phyloP scores from a whole-genome alignment of 768 basidiomycete genomes.

The Trametes punicea region DNA sequence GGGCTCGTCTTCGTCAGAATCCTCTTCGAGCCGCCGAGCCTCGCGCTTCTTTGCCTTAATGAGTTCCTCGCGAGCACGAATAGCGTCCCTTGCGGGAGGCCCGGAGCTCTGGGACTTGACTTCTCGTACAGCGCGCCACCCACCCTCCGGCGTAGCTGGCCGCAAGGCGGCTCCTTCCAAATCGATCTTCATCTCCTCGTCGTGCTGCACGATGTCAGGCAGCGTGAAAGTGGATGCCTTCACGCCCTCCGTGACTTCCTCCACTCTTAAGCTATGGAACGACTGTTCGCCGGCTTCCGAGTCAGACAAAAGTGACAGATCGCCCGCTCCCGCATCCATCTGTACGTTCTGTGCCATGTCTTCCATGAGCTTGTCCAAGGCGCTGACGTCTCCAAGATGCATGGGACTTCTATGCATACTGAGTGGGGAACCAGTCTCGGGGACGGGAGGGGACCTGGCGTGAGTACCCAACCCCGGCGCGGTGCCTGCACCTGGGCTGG shows the following conservation, averaged over 20 bases:
- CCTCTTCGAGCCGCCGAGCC: slow-evolving; percentile 52
- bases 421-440: not conserved
- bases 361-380: slow-evolving; percentile 40
- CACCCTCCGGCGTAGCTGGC: slow-evolving; percentile 13
- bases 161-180: not conserved
- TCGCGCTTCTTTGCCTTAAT: slow-evolving; percentile 70
- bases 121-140: slow-evolving; percentile 1
- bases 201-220: slow-evolving; percentile 30
- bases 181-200: slow-evolving; percentile 28
- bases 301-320: slow-evolving; percentile 10
- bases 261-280: slow-evolving; percentile 24
- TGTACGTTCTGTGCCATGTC: slow-evolving; percentile 30
- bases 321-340: slow-evolving; percentile 16
- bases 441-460: slow-evolving; percentile 8
- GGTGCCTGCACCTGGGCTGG: not conserved
- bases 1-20: slow-evolving; percentile 26
- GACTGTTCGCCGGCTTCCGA: slow-evolving; percentile 8
- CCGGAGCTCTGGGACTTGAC: not conserved
- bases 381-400: slow-evolving; percentile 36
- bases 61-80: slow-evolving; percentile 59
- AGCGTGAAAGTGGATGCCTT: slow-evolving; percentile 31
- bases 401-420: slow-evolving; percentile 8
- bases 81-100: slow-evolving; percentile 63
- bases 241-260: slow-evolving; percentile 33
- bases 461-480: slow-evolving; percentile 2